Conservation (phyloP, 805 yeast genomes). For the Dipodascopsis uninucleata region DNA sequence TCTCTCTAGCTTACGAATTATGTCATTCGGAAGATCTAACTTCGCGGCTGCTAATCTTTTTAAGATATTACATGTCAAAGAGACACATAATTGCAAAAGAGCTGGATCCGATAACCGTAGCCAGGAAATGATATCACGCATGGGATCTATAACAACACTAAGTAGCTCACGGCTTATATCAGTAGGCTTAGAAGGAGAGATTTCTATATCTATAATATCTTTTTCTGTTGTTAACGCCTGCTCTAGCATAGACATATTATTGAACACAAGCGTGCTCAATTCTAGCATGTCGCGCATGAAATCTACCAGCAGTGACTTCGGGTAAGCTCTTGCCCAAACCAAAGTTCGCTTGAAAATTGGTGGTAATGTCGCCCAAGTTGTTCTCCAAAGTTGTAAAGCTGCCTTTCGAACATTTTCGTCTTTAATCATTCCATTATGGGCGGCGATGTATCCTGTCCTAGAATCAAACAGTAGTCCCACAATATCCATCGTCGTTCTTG, state of each 20-base stretch:
- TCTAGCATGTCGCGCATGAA: constrained; percentile 86
- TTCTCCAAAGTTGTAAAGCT: constrained; percentile 57
- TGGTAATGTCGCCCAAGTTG: constrained; percentile 68
- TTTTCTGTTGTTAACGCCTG: constrained; percentile 36
- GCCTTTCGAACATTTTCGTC: constrained; percentile 32
- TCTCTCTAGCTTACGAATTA: constrained; percentile 50
- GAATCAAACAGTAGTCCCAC: constrained; percentile 62
- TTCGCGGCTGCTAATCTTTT: constrained; percentile 58
- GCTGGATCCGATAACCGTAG: constrained; percentile 76
- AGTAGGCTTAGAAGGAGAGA: constrained; percentile 16
- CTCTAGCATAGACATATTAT: constrained; percentile 54
- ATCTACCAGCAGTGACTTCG: constrained; percentile 58
- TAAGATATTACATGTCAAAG: constrained; percentile 60
- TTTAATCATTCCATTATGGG: constrained; percentile 33
- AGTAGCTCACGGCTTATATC: constrained; percentile 40
- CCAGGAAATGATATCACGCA: constrained; percentile 72
- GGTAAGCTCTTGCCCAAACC: constrained; percentile 68
- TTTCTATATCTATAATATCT: constrained; percentile 25
- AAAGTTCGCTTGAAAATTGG: constrained; percentile 65
- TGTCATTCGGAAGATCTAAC: constrained; percentile 49
- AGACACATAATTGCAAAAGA: constrained; percentile 67
- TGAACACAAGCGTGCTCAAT: constrained; percentile 63
- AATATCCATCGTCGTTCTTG: constrained; percentile 72
- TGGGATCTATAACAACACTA: constrained; percentile 54
- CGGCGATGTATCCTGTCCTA: constrained; percentile 51